Evolutionary conservation across 768 basidiomycete species (phyloP).

Genomic region (Tricholoma sp.): DNA sequence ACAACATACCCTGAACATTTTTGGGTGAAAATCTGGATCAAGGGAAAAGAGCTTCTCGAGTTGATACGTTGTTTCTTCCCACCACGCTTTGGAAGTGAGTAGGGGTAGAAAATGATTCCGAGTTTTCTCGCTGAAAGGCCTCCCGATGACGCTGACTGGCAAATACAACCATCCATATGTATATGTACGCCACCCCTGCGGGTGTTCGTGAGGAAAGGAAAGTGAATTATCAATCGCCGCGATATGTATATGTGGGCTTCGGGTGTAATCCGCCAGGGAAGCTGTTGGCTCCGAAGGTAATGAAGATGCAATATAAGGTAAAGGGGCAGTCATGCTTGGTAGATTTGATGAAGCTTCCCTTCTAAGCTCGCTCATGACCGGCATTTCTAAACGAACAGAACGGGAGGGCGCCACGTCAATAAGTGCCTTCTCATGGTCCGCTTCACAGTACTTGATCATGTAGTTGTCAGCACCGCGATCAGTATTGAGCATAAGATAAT

Average conservation of each 20-base stretch:
- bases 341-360: conserved; percentile 32
- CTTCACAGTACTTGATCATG: conserved; percentile 90
- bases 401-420: conserved; percentile 78
- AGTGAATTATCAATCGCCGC: conserved; percentile 93
- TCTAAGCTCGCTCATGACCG: conserved; percentile 67
- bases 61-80: conserved; percentile 82
- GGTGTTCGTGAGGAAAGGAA: conserved; percentile 89
- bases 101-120: conserved; percentile 78
- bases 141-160: conserved; percentile 79
- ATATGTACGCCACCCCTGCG: conserved; percentile 71
- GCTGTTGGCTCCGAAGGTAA: conserved; percentile 30
- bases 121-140: conserved; percentile 81
- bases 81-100: conserved; percentile 82
- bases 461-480: conserved; percentile 87
- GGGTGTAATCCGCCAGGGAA: conserved; percentile 42
- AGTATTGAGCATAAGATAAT: conserved; percentile 91
- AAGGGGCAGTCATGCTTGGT: conserved; percentile 31
- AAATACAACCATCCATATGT: conserved; percentile 89
- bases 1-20: conserved; percentile 70
- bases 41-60: conserved; percentile 72
- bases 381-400: conserved; percentile 62
- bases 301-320: conserved; percentile 33
- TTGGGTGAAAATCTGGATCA: conserved; percentile 84
- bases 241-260: conserved; percentile 80
- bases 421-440: conserved; percentile 69